Conservation (phyloP, 768 basidiomycete species). For the Collybia nuda region DNA sequence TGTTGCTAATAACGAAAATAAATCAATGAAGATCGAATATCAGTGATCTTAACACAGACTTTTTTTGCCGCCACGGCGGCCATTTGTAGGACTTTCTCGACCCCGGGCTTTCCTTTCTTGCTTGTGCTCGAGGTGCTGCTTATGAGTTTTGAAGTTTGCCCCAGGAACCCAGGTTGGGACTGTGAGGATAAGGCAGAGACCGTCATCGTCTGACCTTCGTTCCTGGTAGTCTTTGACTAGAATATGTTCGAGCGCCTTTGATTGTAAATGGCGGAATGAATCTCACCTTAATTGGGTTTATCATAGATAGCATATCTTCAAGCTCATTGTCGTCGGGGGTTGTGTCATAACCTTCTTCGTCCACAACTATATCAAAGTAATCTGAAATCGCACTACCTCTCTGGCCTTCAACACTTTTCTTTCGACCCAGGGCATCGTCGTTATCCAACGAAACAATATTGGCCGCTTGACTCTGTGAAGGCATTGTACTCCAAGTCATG, state of each 20-base stretch:
- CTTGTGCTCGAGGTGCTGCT: conserved; percentile 63
- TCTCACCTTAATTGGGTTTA: conserved; percentile 44
- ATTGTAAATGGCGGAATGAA: conserved; percentile 2
- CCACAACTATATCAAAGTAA: conserved; percentile 36
- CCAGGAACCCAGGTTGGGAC: conserved; percentile 62
- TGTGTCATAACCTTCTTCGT: conserved; percentile 34
- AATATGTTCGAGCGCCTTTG: conserved; percentile 7
- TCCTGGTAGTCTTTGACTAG: conserved; percentile 30
- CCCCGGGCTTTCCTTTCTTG: conserved; percentile 74
- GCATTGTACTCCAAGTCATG: conserved; percentile 73
- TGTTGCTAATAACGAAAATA: conserved; percentile 63
- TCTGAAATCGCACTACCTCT: conserved; percentile 20
- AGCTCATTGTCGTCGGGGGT: conserved; percentile 33
- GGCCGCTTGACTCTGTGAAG: conserved; percentile 53
- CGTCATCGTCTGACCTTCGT: conserved; percentile 57
- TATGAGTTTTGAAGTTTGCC: conserved; percentile 69
- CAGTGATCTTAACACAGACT: conserved; percentile 42
- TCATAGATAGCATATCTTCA: conserved; percentile 40
- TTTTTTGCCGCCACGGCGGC: conserved; percentile 87
- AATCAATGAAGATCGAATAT: conserved; percentile 1
- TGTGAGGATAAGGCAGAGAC: conserved; percentile 47
- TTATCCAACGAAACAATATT: conserved; percentile 33
- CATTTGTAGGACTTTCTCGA: conserved; percentile 76
- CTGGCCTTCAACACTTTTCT: conserved; percentile 14
- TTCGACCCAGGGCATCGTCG: conserved; percentile 3